Evolutionary conservation across 139 green algal species (phyloP), one percentile per base, ranked within the genome.

Genomic region (Choricystis sp.): DNA sequence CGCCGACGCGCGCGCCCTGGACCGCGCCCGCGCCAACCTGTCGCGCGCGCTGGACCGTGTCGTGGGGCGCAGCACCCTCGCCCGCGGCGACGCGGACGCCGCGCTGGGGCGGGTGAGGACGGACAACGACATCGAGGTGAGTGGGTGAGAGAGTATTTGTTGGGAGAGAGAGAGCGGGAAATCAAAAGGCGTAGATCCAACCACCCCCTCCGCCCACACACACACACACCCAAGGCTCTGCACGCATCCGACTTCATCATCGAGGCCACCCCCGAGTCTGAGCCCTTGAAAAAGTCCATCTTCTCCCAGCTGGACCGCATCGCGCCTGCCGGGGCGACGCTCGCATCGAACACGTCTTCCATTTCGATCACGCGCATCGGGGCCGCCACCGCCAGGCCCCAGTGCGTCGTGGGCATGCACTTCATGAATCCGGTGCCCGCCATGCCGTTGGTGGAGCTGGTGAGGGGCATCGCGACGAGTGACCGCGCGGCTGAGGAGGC

Each of bases 361-460:
- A 96, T 97, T 57, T 92, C 81, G 59, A 95, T 97, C 65, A 97
- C 90, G 0, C 79, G 90, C 20, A 73, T 97, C 23, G 91, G 84
- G 2, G 74, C 84, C 4, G 81, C 71, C 24, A 96, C 88, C n/a
- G 62, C n/a, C 23, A 73, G 82, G 27, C 86, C 89, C 2, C 66
- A 87, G 56, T 60, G 77, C 30, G 85, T 95, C 58, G 73, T 90
- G 21, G 84, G 88, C 62, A 81, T 94, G 81, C 85, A 92, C 66
- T 90, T 89, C 70, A 94, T 92, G 83, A 92, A 95, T 63, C 88
- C 88, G 2, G 79, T 89, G 26, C 74, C 85, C 0, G 26, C 88
- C 30, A 94, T 96, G 78, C 70, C 65, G 1, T 69, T 96, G 40
- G 86, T 97, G 64, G 81, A 96, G 74, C 72, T 97, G 16, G 79